These are phyloP conservation scores for Tricholoma bakamatsutake DNA, from an alignment of 768 basidiomycete genomes.

Conservation along the genomic window DNA sequence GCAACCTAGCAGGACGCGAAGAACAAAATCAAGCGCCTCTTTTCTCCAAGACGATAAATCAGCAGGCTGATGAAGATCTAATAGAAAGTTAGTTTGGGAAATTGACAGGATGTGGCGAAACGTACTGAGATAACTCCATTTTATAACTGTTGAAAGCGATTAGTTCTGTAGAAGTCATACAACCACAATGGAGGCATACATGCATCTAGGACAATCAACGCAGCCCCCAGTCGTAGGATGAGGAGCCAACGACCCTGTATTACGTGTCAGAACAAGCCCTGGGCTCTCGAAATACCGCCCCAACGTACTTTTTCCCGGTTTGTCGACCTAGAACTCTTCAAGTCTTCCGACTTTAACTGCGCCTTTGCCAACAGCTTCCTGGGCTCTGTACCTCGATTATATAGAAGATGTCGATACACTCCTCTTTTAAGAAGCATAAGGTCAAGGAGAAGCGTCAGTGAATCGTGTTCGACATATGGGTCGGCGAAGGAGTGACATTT, in stretches of 20 bases:
- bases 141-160: conserved; percentile 47
- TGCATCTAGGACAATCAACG: conserved; percentile 61
- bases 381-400: conserved; percentile 70
- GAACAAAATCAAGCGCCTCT: conserved; percentile 43
- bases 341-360: not conserved
- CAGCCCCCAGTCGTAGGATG: conserved; percentile 52
- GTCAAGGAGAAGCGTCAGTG: conserved; percentile 67
- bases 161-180: conserved; percentile 1
- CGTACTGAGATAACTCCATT: conserved; percentile 70
- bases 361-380: conserved; percentile 31
- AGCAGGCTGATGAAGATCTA: conserved; percentile 35
- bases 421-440: conserved; percentile 77
- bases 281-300: not conserved
- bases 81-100: not conserved
- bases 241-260: conserved; percentile 53
- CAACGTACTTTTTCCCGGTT: conserved; percentile 22
- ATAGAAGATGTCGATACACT: conserved; percentile 77
- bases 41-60: conserved; percentile 45
- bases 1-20: conserved; percentile 61
- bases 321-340: not conserved
- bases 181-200: conserved; percentile 41
- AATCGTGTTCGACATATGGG: conserved; percentile 84
- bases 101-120: not conserved
- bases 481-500: conserved; percentile 69
- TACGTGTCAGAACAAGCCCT: not conserved